Percentiles rank a stretch among this genome's conserved stretches.
These are phyloP conservation scores for Coemansia pectinata DNA, from an alignment of 192 early-diverging fungal genomes.

Conservation along the genomic window DNA sequence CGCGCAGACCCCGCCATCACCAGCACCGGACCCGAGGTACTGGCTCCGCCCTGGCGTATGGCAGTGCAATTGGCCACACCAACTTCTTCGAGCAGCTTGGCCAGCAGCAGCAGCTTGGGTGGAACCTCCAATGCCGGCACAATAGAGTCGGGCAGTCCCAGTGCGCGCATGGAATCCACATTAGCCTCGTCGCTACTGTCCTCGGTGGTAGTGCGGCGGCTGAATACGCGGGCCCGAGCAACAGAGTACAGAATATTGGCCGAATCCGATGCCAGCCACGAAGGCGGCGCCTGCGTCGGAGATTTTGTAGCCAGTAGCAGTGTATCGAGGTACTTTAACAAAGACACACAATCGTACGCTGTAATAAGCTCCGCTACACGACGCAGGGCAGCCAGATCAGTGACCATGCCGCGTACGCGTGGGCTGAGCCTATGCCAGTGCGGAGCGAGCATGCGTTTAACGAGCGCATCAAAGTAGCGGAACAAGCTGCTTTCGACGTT, in stretches of 20 bases:
- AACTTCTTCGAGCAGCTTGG: conserved; percentile 77
- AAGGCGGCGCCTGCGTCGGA: conserved; percentile 30
- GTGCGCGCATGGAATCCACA: conserved; percentile 27
- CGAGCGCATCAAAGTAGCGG: conserved; percentile 77
- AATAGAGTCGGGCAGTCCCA: conserved; percentile 66
- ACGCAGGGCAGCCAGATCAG: conserved; percentile 73
- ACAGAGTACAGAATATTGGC: conserved; percentile 77
- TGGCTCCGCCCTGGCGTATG: not conserved
- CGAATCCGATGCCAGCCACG: conserved; percentile 85
- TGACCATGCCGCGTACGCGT: conserved; percentile 73
- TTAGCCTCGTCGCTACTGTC: not conserved
- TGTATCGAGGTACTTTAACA: conserved; percentile 84
- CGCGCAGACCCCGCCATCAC: conserved; percentile 28
- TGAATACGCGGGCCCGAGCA: conserved; percentile 58
- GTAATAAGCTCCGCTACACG: conserved; percentile 74
- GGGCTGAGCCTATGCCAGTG: conserved; percentile 82
- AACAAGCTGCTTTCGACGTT: conserved; percentile 87
- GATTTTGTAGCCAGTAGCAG: conserved; percentile 65
- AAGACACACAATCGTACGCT: conserved; percentile 85
- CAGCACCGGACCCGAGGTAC: conserved; percentile 24
- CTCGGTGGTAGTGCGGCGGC: not conserved
- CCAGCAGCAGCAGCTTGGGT: conserved; percentile 87
- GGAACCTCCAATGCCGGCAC: conserved; percentile 80
- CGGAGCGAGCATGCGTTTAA: conserved; percentile 77
- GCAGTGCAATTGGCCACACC: conserved; percentile 21